A percentile compares a stretch with the other conserved stretches of the same genome.
These are phyloP conservation scores for Podaxis sp. DNA, from an alignment of 768 basidiomycete species.

Conservation along the genomic window DNA sequence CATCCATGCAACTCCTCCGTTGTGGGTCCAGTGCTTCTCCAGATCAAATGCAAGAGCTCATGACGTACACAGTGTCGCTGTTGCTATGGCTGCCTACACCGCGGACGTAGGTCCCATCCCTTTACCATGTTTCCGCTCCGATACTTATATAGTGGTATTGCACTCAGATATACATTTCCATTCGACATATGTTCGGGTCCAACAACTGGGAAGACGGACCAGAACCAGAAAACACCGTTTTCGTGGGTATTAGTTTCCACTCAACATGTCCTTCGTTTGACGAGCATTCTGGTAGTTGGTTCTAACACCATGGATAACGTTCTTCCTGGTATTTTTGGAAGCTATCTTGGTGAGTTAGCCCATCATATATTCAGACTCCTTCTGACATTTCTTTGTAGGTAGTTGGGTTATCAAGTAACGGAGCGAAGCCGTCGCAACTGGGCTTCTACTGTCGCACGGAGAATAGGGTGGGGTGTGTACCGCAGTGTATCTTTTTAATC, in stretches of 20 bases:
- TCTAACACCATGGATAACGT: constrained; percentile 4
- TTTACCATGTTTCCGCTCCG: neutral
- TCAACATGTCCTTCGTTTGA: neutral
- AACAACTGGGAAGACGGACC: constrained; percentile 11
- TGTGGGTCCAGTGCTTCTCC: neutral
- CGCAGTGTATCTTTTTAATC: neutral
- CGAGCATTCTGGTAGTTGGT: neutral
- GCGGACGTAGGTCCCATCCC: neutral
- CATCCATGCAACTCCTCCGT: neutral
- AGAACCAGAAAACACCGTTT: neutral
- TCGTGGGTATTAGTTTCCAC: neutral
- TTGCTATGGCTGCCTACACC: constrained; percentile 4
- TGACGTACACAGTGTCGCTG: neutral
- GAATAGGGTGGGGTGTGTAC: neutral
- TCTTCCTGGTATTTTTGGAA: constrained; percentile 8
- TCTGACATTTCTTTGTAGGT: neutral
- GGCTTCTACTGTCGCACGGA: constrained; percentile 5
- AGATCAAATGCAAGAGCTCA: neutral
- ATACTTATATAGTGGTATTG: neutral
- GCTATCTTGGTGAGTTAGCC: neutral
- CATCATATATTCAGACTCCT: neutral
- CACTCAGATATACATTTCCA: constrained; percentile 10
- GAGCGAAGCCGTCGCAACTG: neutral
- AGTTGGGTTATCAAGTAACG: neutral
- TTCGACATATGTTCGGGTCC: constrained; percentile 11